These are phyloP conservation scores for Candida mesenterica DNA, from an alignment of 1,139 yeast genomes.

Conservation along the genomic window DNA sequence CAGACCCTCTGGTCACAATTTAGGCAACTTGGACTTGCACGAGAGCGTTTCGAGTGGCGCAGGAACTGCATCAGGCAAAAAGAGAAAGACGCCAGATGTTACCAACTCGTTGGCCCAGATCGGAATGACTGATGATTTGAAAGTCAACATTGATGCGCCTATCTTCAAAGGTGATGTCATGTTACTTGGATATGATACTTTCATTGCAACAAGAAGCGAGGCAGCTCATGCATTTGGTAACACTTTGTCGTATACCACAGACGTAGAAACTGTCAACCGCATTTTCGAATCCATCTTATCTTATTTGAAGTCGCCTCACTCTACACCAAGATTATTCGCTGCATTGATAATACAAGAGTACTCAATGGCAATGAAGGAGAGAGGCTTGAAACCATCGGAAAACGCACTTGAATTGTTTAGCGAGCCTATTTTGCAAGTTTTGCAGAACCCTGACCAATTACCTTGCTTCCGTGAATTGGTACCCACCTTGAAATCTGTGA, in stretches of 20 bases:
- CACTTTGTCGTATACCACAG: slow-evolving; percentile 56
- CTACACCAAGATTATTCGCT: slow-evolving; percentile 76
- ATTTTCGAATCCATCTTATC: slow-evolving; percentile 40
- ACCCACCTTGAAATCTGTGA: slow-evolving; percentile 78
- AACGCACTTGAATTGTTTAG: slow-evolving; percentile 24
- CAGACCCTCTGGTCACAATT: slow-evolving; percentile 72
- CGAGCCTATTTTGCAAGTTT: slow-evolving; percentile 29
- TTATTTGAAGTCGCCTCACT: slow-evolving; percentile 58
- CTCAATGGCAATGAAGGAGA: slow-evolving; percentile 39
- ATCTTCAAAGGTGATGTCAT: slow-evolving; percentile 89
- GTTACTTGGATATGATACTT: slow-evolving; percentile 72
- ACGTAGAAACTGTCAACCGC: slow-evolving; percentile 32
- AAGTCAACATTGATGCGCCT: slow-evolving; percentile 89
- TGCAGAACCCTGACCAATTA: slow-evolving; percentile 45
- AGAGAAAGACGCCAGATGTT: slow-evolving; percentile 32
- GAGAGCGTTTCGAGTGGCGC: slow-evolving; percentile 18
- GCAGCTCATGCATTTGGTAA: slow-evolving; percentile 79
- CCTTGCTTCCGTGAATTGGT: slow-evolving; percentile 80
- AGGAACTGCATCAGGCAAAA: slow-evolving; percentile 22
- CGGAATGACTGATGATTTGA: slow-evolving; percentile 54
- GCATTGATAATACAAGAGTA: slow-evolving; percentile 75
- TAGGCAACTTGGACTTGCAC: slow-evolving; percentile 30
- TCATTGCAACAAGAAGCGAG: slow-evolving; percentile 72
- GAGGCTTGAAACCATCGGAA: slow-evolving; percentile 17
- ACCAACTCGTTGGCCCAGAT: slow-evolving; percentile 36